Evolutionary conservation across 1,139 yeast species (phyloP).

Genomic region (Hemisphaericaspora lyxosophila): DNA sequence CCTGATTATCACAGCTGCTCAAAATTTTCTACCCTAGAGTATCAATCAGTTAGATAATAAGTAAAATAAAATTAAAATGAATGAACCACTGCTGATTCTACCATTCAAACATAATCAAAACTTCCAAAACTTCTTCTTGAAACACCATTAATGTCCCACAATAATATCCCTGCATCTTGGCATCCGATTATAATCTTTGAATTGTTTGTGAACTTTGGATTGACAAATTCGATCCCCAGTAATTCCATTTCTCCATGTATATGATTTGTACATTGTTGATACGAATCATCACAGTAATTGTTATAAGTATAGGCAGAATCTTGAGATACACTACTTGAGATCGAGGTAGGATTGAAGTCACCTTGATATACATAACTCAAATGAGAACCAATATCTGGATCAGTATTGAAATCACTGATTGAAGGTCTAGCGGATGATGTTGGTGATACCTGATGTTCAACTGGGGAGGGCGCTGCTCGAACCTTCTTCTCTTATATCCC

Average conservation of each 20-base stretch:
- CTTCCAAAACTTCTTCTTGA: slow-evolving; percentile 45
- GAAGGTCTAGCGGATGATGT: slow-evolving; percentile 17
- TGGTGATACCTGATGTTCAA: slow-evolving; percentile 13
- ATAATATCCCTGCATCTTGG: slow-evolving; percentile 44
- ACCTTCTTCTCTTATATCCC: slow-evolving; percentile 16
- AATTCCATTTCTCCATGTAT: slow-evolving; percentile 50
- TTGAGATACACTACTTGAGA: background rate
- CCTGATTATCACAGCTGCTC: no score
- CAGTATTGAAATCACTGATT: slow-evolving; percentile 11
- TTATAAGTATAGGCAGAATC: slow-evolving; percentile 11
- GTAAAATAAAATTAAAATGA: no score
- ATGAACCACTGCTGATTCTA: no score
- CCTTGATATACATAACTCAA: slow-evolving; percentile 11
- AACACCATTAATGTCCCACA: slow-evolving; percentile 42
- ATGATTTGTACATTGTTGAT: slow-evolving; percentile 34
- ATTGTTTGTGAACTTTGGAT: slow-evolving; percentile 17
- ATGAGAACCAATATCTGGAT: slow-evolving; percentile 12
- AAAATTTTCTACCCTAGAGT: no score
- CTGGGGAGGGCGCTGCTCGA: background rate
- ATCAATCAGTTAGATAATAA: no score
- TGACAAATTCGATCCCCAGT: slow-evolving; percentile 41
- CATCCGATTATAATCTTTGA: slow-evolving; percentile 41
- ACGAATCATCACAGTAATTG: slow-evolving; percentile 22
- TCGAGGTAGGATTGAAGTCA: no score
- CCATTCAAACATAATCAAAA: slow-evolving; percentile 30